Evolutionary conservation across 1,139 yeast genomes (phyloP), one percentile per base, ranked within the genome.

Genomic region (Saccharomycopsis hybrid): DNA sequence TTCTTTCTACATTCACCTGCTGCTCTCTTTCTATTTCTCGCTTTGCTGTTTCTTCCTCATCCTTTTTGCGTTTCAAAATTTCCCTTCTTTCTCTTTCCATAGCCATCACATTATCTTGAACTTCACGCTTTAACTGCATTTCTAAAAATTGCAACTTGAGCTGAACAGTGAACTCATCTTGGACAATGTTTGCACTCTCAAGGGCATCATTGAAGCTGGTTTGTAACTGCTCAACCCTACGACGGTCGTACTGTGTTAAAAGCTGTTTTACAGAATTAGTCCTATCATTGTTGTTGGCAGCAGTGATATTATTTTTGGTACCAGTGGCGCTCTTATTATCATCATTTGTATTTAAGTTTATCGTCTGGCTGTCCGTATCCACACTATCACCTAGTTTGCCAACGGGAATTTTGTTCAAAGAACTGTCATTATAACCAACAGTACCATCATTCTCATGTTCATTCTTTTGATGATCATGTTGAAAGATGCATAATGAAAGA

Each of bases 41-140:
- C 42, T 33, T 30, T 24, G 29, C 43, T 30, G 13, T 37, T 24
- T 27, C 46, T 9, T 43, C 45, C 18, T 42, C 40, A 7, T 44
- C 42, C 36, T 32, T 5, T 11, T 24, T 3, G 31, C 24, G 41
- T 27, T 47, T 41, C 32, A 29, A 8, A 13, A 7, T 37, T n/a
- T 37, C 40, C 40, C 25, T 37, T 13, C n/a, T 18, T 37, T 37
- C 41, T n/a, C 41, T 37, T 18, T 37, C 41, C 25, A 13, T 37
- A 8, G n/a, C 24, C 25, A n/a, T 37, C 41, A 8, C n/a, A 7
- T 37, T 8, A 8, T 37, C 41, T n/a, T 37, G 41, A 7, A 8
- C 41, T 37, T 8, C 35, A 32, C 35, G 35, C 11, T 32, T 32
- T 11, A 8, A 8, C 35, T 32, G 8, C 35, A 32, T 32, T 11